These are phyloP conservation scores for Volvariella volvacea DNA, from an alignment of 1,284 basidiomycete genomes.

Conservation along the genomic window DNA sequence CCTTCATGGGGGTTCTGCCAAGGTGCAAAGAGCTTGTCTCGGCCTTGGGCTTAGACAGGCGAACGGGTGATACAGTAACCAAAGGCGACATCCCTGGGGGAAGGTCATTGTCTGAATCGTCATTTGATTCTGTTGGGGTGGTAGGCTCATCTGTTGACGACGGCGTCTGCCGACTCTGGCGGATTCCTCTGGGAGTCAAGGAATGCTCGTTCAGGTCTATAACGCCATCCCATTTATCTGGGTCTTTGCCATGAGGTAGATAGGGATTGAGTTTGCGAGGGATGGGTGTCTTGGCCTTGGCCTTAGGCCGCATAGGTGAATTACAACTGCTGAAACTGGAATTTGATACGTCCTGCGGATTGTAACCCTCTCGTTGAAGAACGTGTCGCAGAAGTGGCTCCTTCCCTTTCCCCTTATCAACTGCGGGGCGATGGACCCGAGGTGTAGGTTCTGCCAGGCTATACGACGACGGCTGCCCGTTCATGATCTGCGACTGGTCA, in stretches of 20 bases:
- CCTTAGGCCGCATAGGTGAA: constrained; percentile 32
- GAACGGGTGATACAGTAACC: constrained; percentile 75
- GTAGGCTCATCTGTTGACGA: constrained; percentile 9
- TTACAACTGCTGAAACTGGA: constrained; percentile 18
- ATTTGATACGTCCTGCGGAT: constrained; percentile 23
- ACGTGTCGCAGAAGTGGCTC: constrained; percentile 42
- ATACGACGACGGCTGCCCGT: constrained; percentile 22
- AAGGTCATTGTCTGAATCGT: constrained; percentile 55
- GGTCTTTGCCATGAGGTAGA: constrained; percentile 42
- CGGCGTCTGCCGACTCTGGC: too few relatives aligned
- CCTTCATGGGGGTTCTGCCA: constrained; percentile 52
- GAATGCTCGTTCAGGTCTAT: constrained; percentile 67
- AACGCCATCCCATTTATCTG: constrained; percentile 63
- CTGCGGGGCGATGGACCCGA: constrained; percentile 17
- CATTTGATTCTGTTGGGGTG: constrained; percentile 32
- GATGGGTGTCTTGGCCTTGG: constrained; percentile 49
- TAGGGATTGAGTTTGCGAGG: constrained; percentile 59
- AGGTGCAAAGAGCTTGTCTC: constrained; percentile 49
- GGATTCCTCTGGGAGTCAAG: constrained; percentile 25
- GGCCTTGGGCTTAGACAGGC: constrained; percentile 53
- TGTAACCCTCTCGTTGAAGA: constrained; percentile 40
- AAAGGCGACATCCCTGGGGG: constrained; percentile 80
- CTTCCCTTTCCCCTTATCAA: constrained; percentile 40
- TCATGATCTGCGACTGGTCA: constrained; percentile 17
- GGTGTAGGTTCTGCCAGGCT: constrained; percentile 15